Conservation (phyloP, 2,329 filamentous ascomycete species). For the Pleurostoma richardsiae region DNA sequence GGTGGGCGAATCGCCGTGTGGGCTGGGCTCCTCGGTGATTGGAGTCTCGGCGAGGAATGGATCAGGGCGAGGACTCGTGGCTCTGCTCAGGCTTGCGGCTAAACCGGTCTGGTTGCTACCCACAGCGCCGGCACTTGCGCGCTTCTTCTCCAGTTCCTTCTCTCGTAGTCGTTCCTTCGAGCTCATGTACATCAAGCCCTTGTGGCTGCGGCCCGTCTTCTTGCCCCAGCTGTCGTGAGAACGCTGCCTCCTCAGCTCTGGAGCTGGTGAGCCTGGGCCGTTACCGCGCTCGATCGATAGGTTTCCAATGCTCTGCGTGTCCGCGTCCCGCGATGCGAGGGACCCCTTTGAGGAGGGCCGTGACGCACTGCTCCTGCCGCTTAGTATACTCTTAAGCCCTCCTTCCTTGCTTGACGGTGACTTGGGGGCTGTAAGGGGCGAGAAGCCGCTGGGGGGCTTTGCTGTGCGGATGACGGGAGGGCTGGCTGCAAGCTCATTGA, state of each 20-base stretch:
- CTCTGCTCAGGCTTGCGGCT: slow-evolving; percentile 6
- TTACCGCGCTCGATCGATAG: slow-evolving; percentile 54
- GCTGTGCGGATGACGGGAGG: slow-evolving; percentile 76
- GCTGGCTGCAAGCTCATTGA: slow-evolving; percentile 56
- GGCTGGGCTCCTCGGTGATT: slow-evolving; percentile 49
- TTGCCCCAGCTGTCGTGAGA: slow-evolving; percentile 61
- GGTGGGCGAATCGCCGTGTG: slow-evolving; percentile 18
- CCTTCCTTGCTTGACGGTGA: slow-evolving; percentile 40
- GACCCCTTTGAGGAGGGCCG: slow-evolving; percentile 58
- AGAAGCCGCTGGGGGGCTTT: slow-evolving; percentile 74
- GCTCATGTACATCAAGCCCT: slow-evolving; percentile 67
- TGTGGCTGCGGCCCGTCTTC: slow-evolving; percentile 47
- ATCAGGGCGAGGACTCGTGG: slow-evolving; percentile 29
- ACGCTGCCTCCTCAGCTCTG: slow-evolving; percentile 45
- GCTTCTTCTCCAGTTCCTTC: slow-evolving; percentile 56
- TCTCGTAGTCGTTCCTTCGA: slow-evolving; percentile 63
- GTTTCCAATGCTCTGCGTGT: slow-evolving; percentile 58
- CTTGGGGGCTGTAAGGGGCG: slow-evolving; percentile 61
- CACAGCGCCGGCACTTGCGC: slow-evolving; percentile 35
- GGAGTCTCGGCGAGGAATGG: slow-evolving; percentile 46
- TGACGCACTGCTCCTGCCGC: slow-evolving; percentile 39
- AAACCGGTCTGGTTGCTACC: slow-evolving; percentile 33
- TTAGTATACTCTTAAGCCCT: slow-evolving; percentile 56
- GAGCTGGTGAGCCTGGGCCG: slow-evolving; percentile 29
- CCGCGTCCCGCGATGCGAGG: slow-evolving; percentile 48